phyloP scores from a whole-genome alignment of 306 rosid genomes.

The Delonix regia region DNA sequence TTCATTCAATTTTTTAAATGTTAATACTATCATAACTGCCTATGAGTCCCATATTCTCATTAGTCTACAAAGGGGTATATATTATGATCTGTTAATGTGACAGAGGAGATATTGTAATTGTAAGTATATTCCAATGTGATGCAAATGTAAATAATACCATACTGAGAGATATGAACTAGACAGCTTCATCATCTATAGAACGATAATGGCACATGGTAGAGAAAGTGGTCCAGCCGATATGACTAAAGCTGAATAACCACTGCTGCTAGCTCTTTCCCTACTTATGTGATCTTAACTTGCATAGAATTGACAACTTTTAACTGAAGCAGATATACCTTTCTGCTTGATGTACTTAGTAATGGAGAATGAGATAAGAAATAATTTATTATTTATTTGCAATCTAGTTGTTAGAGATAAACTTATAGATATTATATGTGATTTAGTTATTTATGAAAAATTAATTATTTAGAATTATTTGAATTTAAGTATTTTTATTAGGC shows the following conservation, averaged over 20 bases:
- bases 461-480: too few species aligned
- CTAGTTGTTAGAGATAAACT: too few species aligned
- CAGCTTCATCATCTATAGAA: constrained; percentile 11
- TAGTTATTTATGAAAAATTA: too few species aligned
- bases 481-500: too few species aligned
- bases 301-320: not conserved
- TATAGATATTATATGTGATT: too few species aligned
- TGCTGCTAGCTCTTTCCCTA: not conserved
- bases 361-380: too few species aligned
- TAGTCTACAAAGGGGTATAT: constrained; percentile 17
- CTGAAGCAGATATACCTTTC: constrained; percentile 3
- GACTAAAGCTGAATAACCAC: not conserved
- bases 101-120: constrained; percentile 18
- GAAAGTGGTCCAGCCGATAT: constrained; percentile 21
- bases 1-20: constrained; percentile 25
- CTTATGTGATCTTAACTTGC: not conserved
- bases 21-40: not conserved
- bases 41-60: not conserved
- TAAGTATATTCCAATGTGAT: constrained; percentile 18
- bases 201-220: not conserved
- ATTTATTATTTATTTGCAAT: too few species aligned
- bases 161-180: constrained; percentile 4
- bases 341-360: not conserved
- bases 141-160: constrained; percentile 29
- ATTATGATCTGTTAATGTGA: constrained; percentile 22